Base-by-base conservation (phyloP, 306 rosid genomes). In the Ziziphus jujuba region DNA sequence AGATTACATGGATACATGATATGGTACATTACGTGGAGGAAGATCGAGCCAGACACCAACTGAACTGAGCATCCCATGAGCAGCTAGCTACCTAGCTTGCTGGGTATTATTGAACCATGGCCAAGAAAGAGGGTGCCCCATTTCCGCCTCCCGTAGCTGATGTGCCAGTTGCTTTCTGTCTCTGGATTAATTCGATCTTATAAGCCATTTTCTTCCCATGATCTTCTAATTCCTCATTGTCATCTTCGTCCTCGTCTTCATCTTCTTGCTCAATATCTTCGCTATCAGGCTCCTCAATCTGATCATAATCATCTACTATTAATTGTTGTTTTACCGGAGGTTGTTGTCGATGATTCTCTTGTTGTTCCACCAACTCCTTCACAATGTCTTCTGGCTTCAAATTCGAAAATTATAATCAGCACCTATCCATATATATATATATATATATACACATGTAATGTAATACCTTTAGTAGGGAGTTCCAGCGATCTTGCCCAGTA, bases 351-450 rank as follows among this genome's bases (percentile, higher is more conserved):
- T 63, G 63, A 12, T 66, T 49, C 17, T 66, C 52, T 7, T 73
- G 67, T 33, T 66, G 75, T 62, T 73, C 75, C 80, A 77, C 77
- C 82, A 81, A 74, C 82, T 77, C 77, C 76, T 70, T 77, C 77
- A 81, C 75, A 66, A 74, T 77, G 85, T 77, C 85, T 81, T 81
- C 85, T 81, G 85, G 85, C 85, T 81, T 81, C 85, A 81, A 58
- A 74, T 51, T 20, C 66, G 67, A 74, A 67, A 66, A 36, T 48
- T 52, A 58, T 50, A 61, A 78, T 78, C 82, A 72, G 78, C 71
- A 67, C 53, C 5, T 28, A 33, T 58, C 48, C 19, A 58, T 47
- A 8, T 52, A 7, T 0, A 38, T 56, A 6, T 9, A 36, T 36
- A n/a, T n/a, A n/a, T n/a, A n/a, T n/a, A n/a, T n/a, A n/a, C n/a